Conservation (phyloP, 1,284 basidiomycete genomes). For the Kalmanozyma brasiliensis region DNA sequence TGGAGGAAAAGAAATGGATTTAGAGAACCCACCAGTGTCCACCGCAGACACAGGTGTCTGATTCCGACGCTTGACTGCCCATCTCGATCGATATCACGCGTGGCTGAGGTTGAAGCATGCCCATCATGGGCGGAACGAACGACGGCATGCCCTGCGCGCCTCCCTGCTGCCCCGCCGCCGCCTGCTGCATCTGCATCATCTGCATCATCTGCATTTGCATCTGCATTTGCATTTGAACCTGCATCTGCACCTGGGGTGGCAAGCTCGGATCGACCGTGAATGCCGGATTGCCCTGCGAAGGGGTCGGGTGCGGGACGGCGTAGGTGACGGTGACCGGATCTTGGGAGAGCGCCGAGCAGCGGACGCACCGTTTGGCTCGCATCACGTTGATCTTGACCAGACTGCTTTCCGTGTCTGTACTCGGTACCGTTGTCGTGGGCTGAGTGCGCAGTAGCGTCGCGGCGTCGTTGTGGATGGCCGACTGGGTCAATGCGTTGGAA, state of each 20-base stretch:
- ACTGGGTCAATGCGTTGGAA: constrained; percentile 29
- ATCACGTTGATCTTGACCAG: constrained; percentile 10
- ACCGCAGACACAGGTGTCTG: constrained; percentile 31
- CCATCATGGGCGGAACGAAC: constrained; percentile 9
- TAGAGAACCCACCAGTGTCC: constrained; percentile 43
- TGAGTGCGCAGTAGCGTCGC: constrained; percentile 7
- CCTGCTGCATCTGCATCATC: constrained; percentile 17
- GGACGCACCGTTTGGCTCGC: constrained; percentile 38
- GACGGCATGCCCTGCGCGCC: constrained; percentile 6
- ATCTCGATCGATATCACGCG: constrained; percentile 20
- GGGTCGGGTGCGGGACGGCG: not conserved
- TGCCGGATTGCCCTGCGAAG: not conserved
- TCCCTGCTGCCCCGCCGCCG: constrained; percentile 4
- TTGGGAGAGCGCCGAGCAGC: constrained; percentile 35
- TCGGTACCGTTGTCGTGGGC: not conserved
- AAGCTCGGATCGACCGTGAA: constrained; percentile 17
- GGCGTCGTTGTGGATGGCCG: constrained; percentile 20
- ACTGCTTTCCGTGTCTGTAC: not conserved
- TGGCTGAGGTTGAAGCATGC: constrained; percentile 13
- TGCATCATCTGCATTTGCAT: constrained; percentile 33
- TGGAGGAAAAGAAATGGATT: not conserved
- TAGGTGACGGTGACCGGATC: constrained; percentile 26
- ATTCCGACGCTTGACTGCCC: not conserved
- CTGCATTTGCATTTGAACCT: constrained; percentile 30
- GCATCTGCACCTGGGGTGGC: constrained; percentile 32